Evolutionary conservation across 352 stramenopile genomes (phyloP).

Genomic region (Pythium plurisporium): DNA sequence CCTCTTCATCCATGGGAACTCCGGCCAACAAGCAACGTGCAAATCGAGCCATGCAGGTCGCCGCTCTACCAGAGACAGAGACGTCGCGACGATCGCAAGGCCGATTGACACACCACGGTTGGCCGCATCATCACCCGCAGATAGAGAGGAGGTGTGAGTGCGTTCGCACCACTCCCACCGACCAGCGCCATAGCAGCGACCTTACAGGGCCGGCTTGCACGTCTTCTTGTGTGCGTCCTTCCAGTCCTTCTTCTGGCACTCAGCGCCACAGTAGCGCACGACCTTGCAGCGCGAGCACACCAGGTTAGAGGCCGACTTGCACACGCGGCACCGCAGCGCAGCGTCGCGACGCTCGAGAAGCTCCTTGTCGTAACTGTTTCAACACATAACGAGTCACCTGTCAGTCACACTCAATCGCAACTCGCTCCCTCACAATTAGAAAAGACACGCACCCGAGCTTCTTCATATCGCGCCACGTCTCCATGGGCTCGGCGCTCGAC

Average conservation of each 20-base stretch:
- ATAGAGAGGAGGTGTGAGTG: background rate
- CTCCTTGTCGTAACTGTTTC: constrained; percentile 58
- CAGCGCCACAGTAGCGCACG: constrained; percentile 81
- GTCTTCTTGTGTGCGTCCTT: constrained; percentile 82
- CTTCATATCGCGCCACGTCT: constrained; percentile 89
- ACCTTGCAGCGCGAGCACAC: constrained; percentile 86
- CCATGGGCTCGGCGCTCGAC: constrained; percentile 82
- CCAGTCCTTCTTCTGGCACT: constrained; percentile 89
- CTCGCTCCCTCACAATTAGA: no score
- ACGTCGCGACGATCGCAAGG: no score
- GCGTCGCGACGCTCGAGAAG: constrained; percentile 68
- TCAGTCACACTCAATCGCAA: no score
- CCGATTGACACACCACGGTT: no score
- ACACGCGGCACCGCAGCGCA: constrained; percentile 74
- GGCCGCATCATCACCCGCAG: background rate
- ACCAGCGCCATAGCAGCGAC: background rate
- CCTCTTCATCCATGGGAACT: no score
- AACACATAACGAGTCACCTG: background rate
- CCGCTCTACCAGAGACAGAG: no score
- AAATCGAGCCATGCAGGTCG: no score
- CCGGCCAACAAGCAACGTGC: no score
- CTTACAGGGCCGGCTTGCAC: constrained; percentile 62
- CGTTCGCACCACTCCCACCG: background rate
- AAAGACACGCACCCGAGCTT: constrained; percentile 72
- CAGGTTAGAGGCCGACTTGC: constrained; percentile 67